These are phyloP conservation scores for Dendrocalamus sinicus DNA, from an alignment of 176 grass and related monocot species.

Conservation along the genomic window DNA sequence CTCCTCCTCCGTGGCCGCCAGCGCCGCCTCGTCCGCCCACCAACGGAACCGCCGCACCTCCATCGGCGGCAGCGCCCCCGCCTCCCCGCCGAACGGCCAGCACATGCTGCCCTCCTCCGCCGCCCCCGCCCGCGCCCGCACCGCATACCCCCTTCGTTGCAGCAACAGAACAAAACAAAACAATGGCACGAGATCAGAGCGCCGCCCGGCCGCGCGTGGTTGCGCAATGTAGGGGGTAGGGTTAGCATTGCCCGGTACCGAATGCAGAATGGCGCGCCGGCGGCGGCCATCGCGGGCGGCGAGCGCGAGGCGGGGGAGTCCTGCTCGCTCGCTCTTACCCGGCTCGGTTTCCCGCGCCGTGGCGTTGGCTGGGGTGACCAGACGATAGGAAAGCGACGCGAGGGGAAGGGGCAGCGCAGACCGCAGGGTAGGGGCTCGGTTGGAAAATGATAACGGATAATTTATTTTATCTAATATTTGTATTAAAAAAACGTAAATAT, in stretches of 20 bases:
- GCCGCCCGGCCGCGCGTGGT: background rate
- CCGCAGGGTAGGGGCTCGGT: background rate
- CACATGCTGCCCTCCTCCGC: conserved; percentile 28
- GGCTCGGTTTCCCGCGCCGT: conserved; percentile 23
- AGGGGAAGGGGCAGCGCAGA: background rate
- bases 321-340: background rate
- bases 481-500: too few relatives aligned
- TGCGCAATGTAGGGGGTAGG: background rate
- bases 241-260: conserved; percentile 15
- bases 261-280: conserved; percentile 51
- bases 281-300: conserved; percentile 28
- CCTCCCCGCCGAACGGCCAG: conserved; percentile 52
- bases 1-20: conserved; percentile 35
- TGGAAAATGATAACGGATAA: too few relatives aligned
- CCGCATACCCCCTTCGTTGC: conserved; percentile 46
- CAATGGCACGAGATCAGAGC: conserved; percentile 2
- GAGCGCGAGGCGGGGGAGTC: background rate
- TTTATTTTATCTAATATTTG: too few relatives aligned
- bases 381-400: conserved; percentile 27
- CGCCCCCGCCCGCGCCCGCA: conserved; percentile 25
- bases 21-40: conserved; percentile 53
- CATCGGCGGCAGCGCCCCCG: conserved; percentile 46
- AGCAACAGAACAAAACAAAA: background rate
- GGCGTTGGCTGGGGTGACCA: background rate
- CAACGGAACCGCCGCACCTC: conserved; percentile 55